Evolutionary conservation across 202 grass and related monocot species (phyloP), one percentile per base, ranked within the genome.

Genomic region (Schoenoplectus triqueter): DNA sequence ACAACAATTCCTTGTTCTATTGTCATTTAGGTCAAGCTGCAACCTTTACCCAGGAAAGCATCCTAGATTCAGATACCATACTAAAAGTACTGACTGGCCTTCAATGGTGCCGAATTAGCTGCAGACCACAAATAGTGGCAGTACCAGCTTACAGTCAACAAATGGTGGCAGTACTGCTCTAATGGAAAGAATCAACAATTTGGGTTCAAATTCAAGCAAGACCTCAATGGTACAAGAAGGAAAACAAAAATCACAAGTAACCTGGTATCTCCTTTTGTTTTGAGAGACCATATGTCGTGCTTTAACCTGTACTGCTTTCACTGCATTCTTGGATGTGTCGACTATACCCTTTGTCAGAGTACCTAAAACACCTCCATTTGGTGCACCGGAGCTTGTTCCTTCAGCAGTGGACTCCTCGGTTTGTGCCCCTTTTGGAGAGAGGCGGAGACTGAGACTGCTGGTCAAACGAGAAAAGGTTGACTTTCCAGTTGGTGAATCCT

Each of bases 241-340:
- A 86, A 52, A 86, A 89, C 44, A 14, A 88, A 41, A 84, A 82
- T 66, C 85, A 84, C 61, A 87, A 54, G 69, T 45, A 84, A 99
- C 96, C 90, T 99, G 96, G 77, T 99, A 99, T 88, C 93, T 86
- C 83, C 93, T 92, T 87, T 94, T 99, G 86, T 99, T 99, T 85
- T 99, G 96, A 82, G 96, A 96, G 56, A 99, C 93, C 82, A 99
- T 99, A 84, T 99, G 96, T 7, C 91, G 91, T 69, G 96, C 96
- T 82, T 96, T 99, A 47, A 99, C 93, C 89, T 99, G 96, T 66
- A 99, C 96, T 48, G 96, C 93, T 81, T 99, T 99, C 10, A 99
- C 96, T 72, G 93, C 96, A 88, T 87, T 99, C 87, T 87, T 99
- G 14, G 96, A 99, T 65, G 91, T 91, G 87, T 94, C 96, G 69